These are phyloP conservation scores for Exophiala dermatitidis DNA, from an alignment of 2,329 filamentous ascomycete species.

Conservation along the genomic window DNA sequence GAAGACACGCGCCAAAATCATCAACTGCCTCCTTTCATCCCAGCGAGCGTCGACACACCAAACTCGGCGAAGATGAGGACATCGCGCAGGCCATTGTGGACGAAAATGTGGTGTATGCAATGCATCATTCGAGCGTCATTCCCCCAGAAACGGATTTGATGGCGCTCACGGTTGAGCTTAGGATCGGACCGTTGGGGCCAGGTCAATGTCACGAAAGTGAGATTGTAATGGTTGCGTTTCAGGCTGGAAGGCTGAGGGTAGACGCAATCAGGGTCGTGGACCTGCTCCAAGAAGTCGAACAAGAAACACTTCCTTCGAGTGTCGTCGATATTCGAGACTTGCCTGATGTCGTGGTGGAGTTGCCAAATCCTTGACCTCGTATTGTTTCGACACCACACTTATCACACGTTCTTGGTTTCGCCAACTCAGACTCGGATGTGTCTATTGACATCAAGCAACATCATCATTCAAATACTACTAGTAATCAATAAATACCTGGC, in stretches of 20 bases:
- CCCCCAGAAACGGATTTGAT: conserved; percentile 48
- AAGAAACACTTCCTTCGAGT: conserved; percentile 16
- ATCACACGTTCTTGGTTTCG: no score
- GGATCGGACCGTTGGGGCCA: conserved; percentile 36
- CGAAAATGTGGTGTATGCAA: conserved; percentile 50
- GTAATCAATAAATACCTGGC: no score
- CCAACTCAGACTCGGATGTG: no score
- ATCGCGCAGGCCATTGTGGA: conserved; percentile 50
- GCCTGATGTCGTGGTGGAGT: conserved; percentile 20
- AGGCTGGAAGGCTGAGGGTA: conserved; percentile 29
- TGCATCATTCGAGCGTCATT: conserved; percentile 40
- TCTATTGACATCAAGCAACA: no score
- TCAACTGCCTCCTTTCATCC: conserved; percentile 39
- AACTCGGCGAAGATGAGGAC: conserved; percentile 18
- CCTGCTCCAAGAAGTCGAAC: conserved; percentile 24
- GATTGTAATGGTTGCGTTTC: conserved; percentile 39
- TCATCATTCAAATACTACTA: no score
- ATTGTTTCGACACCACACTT: no score
- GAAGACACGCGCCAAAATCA: conserved; percentile 39
- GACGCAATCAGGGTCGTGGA: conserved; percentile 27
- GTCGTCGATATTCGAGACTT: conserved; percentile 23
- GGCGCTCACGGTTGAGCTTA: conserved; percentile 51
- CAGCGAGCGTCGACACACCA: conserved; percentile 21
- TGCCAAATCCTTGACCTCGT: background rate
- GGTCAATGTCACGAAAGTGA: conserved; percentile 47